A percentile compares a stretch with the other conserved stretches of the same genome.
Conservation (phyloP, 2,329 filamentous ascomycete genomes). For the Leptographium galeiforme region DNA sequence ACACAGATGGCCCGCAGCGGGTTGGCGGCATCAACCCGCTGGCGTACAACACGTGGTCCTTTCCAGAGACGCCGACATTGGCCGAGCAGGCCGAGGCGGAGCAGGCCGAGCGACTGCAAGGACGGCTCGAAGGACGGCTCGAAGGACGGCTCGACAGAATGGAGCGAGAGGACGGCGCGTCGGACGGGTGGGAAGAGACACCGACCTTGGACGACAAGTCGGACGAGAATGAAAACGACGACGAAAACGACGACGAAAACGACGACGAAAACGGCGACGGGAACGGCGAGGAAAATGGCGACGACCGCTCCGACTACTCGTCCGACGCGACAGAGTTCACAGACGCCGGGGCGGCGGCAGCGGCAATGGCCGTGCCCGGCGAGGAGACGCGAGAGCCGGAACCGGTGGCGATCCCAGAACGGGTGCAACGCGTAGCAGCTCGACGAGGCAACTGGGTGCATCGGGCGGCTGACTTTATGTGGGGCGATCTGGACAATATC, state of each 20-base stretch:
- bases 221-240: background rate
- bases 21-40: slow-evolving; percentile 34
- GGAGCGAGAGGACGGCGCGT: too few species aligned
- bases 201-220: background rate
- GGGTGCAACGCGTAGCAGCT: slow-evolving; percentile 8
- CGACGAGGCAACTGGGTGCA: slow-evolving; percentile 22
- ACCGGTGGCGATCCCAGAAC: too few species aligned
- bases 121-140: too few species aligned
- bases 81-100: background rate
- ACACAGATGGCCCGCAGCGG: slow-evolving; percentile 41
- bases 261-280: background rate
- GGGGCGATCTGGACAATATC: slow-evolving; percentile 40
- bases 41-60: slow-evolving; percentile 49
- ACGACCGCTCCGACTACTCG: background rate
- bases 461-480: slow-evolving; percentile 46
- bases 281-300: background rate
- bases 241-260: background rate
- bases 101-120: too few species aligned
- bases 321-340: too few species aligned
- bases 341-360: background rate
- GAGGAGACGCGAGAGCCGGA: background rate
- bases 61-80: slow-evolving; percentile 20
- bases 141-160: too few species aligned
- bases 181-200: too few species aligned
- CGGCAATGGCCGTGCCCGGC: background rate